A percentile compares a stretch with the other conserved stretches of the same genome.
Evolutionary conservation across 164 flowering plant genomes (phyloP).

Genomic region (Chimonanthus salicifolius): DNA sequence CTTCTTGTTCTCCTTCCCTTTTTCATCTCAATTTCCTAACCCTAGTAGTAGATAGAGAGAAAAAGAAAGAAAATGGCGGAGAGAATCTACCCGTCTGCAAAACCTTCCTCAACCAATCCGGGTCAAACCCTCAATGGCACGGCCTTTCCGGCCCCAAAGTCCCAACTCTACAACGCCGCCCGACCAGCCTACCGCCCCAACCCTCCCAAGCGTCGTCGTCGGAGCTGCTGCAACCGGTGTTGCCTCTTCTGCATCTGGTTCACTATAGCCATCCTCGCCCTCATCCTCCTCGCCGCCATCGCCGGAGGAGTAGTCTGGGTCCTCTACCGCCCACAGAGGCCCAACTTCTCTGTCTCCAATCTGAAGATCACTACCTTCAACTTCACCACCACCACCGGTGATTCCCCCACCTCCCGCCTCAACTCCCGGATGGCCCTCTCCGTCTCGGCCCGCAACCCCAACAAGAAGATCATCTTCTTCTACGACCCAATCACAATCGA

Average conservation of each 20-base stretch:
- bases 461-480: slow-evolving; percentile 47
- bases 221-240: slow-evolving; percentile 36
- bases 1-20: neutral
- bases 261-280: slow-evolving; percentile 33
- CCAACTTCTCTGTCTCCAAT: slow-evolving; percentile 53
- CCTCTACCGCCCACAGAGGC: slow-evolving; percentile 78
- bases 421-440: slow-evolving; percentile 40
- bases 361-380: slow-evolving; percentile 57
- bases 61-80: slow-evolving; percentile 32
- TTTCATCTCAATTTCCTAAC: neutral
- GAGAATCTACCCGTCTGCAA: slow-evolving; percentile 41
- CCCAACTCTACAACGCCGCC: slow-evolving; percentile 57
- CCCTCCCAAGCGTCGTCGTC: slow-evolving; percentile 38
- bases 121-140: slow-evolving; percentile 15
- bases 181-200: slow-evolving; percentile 69
- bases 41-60: neutral
- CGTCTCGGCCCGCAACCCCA: slow-evolving; percentile 59
- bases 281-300: slow-evolving; percentile 45
- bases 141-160: slow-evolving; percentile 49
- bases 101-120: slow-evolving; percentile 8
- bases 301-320: slow-evolving; percentile 51
- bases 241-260: slow-evolving; percentile 56
- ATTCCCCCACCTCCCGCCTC: slow-evolving; percentile 13
- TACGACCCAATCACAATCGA: slow-evolving; percentile 42
- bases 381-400: slow-evolving; percentile 25